phyloP scores from a whole-genome alignment of 2,329 filamentous ascomycete species.

The Aspergillus brunneoviolaceus region DNA sequence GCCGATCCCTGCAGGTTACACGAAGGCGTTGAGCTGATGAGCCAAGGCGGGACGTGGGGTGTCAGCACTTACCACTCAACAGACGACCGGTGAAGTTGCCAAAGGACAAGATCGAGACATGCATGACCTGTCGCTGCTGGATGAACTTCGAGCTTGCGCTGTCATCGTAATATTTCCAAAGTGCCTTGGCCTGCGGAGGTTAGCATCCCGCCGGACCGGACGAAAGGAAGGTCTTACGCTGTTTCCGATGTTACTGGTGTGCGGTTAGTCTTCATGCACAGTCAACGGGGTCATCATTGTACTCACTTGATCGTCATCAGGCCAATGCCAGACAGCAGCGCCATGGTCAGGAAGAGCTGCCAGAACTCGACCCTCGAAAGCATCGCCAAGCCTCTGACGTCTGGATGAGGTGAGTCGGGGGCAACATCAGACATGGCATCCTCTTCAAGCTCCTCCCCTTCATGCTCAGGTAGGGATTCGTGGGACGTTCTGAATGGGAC shows the following conservation, averaged over 20 bases:
- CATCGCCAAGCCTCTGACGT: constrained; percentile 82
- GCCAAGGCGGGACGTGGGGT: constrained; percentile 16
- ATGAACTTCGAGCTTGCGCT: constrained; percentile 72
- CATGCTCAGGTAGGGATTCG: constrained; percentile 43
- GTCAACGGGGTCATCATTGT: background rate
- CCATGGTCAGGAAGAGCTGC: constrained; percentile 85
- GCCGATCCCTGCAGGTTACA: constrained; percentile 64
- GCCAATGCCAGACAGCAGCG: constrained; percentile 85
- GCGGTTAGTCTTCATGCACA: constrained; percentile 30
- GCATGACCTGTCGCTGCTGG: constrained; percentile 77
- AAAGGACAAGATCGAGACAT: constrained; percentile 91
- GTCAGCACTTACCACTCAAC: constrained; percentile 60
- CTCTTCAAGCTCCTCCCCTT: constrained; percentile 16
- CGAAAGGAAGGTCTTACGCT: constrained; percentile 52
- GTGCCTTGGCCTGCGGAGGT: constrained; percentile 59
- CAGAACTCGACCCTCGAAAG: constrained; percentile 77
- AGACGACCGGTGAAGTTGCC: constrained; percentile 83
- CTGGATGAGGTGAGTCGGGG: constrained; percentile 75
- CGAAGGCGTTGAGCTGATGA: constrained; percentile 9
- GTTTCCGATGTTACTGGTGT: constrained; percentile 84
- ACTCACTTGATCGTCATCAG: constrained; percentile 96
- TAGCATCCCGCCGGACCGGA: constrained; percentile 2
- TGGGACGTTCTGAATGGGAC: constrained; percentile 54
- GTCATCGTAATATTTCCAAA: constrained; percentile 84
- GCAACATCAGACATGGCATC: constrained; percentile 59